Evolutionary conservation across 345 rosid species (phyloP).

Genomic region (Mercurialis annua): DNA sequence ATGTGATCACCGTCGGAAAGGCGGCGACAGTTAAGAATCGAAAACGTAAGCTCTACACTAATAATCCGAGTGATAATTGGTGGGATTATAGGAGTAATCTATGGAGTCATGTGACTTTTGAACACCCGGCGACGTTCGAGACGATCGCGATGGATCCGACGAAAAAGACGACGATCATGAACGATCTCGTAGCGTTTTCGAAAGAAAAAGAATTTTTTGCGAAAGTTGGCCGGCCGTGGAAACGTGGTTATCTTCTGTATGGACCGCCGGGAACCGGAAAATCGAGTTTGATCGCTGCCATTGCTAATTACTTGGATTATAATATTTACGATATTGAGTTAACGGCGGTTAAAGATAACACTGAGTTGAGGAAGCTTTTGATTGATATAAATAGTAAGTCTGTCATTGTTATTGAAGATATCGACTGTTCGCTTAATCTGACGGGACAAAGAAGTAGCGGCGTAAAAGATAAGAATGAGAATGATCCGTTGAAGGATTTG

Average conservation of each 20-base stretch:
- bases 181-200: slow-evolving; percentile 1
- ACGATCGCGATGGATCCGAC: slow-evolving; percentile 1
- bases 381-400: slow-evolving; percentile 7
- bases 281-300: slow-evolving; percentile 30
- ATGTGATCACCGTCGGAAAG: not conserved
- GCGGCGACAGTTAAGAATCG: not conserved
- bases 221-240: slow-evolving; percentile 10
- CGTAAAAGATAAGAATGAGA: not conserved
- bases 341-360: slow-evolving; percentile 13
- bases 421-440: slow-evolving; percentile 18
- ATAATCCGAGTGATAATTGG: not conserved
- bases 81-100: not conserved
- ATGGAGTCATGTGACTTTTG: slow-evolving; percentile 3
- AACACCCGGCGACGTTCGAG: slow-evolving; percentile 10
- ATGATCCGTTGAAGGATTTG: slow-evolving; percentile 9
- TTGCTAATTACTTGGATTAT: slow-evolving; percentile 27
- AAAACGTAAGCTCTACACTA: not conserved
- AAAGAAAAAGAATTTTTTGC: not conserved
- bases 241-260: slow-evolving; percentile 24
- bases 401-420: slow-evolving; percentile 15
- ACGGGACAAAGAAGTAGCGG: slow-evolving; percentile 14
- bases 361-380: slow-evolving; percentile 15
- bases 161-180: not conserved
- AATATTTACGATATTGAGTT: slow-evolving; percentile 23
- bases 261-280: slow-evolving; percentile 33